Conservation (phyloP, 257 asterid species). For the Agastache rugosa region DNA sequence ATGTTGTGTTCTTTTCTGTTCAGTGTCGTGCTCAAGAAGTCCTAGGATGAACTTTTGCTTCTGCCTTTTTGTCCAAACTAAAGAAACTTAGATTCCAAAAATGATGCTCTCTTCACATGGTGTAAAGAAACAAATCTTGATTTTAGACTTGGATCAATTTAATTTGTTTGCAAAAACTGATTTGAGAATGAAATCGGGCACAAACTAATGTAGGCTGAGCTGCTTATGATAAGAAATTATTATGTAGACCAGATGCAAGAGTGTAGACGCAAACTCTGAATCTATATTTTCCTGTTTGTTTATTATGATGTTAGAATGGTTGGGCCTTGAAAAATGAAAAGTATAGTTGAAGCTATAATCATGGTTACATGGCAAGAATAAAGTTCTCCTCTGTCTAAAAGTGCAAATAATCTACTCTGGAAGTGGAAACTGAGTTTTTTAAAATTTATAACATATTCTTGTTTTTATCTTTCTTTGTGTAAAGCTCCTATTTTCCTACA, state of each 20-base stretch:
- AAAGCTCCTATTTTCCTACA: background rate
- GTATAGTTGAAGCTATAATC: background rate
- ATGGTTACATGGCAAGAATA: background rate
- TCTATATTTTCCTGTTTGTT: background rate
- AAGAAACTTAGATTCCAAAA: background rate
- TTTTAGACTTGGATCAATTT: background rate
- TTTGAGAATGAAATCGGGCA: background rate
- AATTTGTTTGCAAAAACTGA: background rate
- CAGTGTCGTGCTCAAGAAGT: background rate
- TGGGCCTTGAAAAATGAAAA: background rate
- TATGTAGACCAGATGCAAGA: background rate
- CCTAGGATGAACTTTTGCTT: conserved; percentile 4
- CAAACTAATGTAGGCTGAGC: background rate
- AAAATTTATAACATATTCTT: background rate
- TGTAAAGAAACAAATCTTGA: conserved; percentile 15
- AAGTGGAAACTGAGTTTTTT: background rate
- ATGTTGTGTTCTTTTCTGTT: background rate
- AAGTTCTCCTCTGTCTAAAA: background rate
- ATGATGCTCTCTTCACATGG: background rate
- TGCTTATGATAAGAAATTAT: background rate
- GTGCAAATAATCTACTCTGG: background rate
- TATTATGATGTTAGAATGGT: background rate
- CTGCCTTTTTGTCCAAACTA: background rate
- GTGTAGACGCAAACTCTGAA: background rate
- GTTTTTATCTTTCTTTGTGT: background rate